Percentiles rank a stretch among this genome's conserved stretches.
These are phyloP conservation scores for Ogataea thermomethanolica DNA, from an alignment of 805 yeast species.

Conservation along the genomic window DNA sequence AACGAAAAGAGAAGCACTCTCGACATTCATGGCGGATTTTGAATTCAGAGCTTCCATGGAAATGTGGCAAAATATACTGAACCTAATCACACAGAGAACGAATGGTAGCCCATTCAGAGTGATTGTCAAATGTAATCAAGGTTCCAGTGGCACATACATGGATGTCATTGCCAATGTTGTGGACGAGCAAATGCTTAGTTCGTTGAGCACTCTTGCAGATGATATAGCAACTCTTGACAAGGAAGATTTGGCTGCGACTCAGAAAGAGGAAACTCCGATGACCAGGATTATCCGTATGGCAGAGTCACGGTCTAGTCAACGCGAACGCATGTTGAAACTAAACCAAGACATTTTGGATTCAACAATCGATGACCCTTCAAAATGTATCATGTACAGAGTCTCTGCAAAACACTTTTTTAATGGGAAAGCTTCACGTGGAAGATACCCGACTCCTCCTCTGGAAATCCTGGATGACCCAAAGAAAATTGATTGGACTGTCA, in stretches of 20 bases:
- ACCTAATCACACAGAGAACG: constrained; percentile 32
- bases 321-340: constrained; percentile 14
- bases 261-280: constrained; percentile 15
- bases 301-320: constrained; percentile 12
- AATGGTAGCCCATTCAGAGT: constrained; percentile 38
- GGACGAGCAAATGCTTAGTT: constrained; percentile 8
- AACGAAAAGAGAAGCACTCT: constrained; percentile 34
- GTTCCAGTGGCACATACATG: constrained; percentile 2
- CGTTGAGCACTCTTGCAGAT: constrained; percentile 19
- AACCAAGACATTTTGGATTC: constrained; percentile 20
- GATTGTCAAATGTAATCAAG: constrained; percentile 18
- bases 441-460: constrained; percentile 32
- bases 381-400: constrained; percentile 37
- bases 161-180: constrained; percentile 20
- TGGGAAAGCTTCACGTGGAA: constrained; percentile 23
- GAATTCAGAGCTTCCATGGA: constrained; percentile 64
- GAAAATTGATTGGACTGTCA: constrained; percentile 26
- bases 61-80: constrained; percentile 47
- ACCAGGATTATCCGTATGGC: constrained; percentile 24
- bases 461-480: constrained; percentile 20
- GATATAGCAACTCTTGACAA: constrained; percentile 18
- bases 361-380: constrained; percentile 11
- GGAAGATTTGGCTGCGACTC: constrained; percentile 18
- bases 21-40: constrained; percentile 53
- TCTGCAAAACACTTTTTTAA: constrained; percentile 35